phyloP scores from a whole-genome alignment of 805 yeast genomes.

The Middelhovenomyces tepae region DNA sequence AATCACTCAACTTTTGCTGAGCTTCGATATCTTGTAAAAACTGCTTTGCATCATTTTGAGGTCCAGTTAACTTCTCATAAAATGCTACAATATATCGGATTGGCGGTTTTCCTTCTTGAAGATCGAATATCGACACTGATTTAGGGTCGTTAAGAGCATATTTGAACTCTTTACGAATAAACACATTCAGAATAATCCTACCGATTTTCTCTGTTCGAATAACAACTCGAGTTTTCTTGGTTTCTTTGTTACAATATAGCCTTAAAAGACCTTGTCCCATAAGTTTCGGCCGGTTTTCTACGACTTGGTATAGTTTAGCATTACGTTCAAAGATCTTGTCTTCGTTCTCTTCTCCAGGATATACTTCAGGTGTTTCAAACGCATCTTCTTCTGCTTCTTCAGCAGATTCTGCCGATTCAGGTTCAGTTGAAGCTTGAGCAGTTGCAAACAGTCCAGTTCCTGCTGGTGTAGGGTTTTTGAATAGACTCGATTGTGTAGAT shows the following conservation, averaged over 20 bases:
- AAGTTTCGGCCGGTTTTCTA: conserved; percentile 37
- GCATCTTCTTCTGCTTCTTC: conserved; percentile 35
- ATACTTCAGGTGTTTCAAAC: conserved; percentile 43
- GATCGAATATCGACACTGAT: conserved; percentile 55
- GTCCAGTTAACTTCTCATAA: too few relatives aligned
- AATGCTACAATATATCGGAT: too few relatives aligned
- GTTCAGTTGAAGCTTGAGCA: conserved; percentile 1
- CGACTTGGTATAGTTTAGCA: conserved; percentile 60
- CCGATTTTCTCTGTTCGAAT: conserved; percentile 86
- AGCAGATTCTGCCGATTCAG: conserved; percentile 30
- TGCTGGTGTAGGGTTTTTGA: neutral
- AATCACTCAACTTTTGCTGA: too few relatives aligned
- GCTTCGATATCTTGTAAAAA: too few relatives aligned
- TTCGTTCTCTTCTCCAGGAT: conserved; percentile 86
- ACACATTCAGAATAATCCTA: conserved; percentile 63
- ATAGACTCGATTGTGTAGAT: conserved; percentile 4
- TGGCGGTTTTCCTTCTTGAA: conserved; percentile 46
- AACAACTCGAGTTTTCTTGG: conserved; percentile 58
- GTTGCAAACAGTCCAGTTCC: neutral
- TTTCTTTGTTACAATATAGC: conserved; percentile 51
- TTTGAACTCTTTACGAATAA: conserved; percentile 46
- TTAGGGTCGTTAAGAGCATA: conserved; percentile 52
- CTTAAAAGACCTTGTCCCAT: conserved; percentile 56
- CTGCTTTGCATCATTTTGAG: too few relatives aligned
- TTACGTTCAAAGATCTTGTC: conserved; percentile 51